Evolutionary conservation across 768 basidiomycete genomes (phyloP).

Genomic region (Termitomyces titanicus): DNA sequence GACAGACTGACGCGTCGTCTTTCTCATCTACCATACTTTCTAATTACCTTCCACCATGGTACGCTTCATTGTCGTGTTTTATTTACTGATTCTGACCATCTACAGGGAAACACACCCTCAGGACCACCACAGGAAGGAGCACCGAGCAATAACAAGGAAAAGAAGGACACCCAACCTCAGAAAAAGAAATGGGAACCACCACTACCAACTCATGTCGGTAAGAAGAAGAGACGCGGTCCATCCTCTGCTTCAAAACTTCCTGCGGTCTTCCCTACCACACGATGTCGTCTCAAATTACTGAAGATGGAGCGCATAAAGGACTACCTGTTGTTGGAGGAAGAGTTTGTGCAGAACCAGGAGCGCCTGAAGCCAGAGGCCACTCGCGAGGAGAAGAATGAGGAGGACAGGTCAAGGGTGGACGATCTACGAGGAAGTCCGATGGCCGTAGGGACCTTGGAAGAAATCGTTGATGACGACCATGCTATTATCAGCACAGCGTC

Average conservation of each 20-base stretch:
- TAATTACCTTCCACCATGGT: constrained; percentile 18
- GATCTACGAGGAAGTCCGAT: constrained; percentile 93
- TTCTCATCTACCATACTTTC: constrained; percentile 4
- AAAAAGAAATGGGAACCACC: constrained; percentile 99
- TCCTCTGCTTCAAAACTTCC: constrained; percentile 89
- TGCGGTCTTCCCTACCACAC: constrained; percentile 88
- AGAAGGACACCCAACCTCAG: constrained; percentile 51
- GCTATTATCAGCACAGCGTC: constrained; percentile 96
- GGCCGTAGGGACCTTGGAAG: constrained; percentile 98
- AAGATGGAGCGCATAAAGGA: constrained; percentile 99
- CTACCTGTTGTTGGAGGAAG: constrained; percentile 92
- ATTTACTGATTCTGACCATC: not conserved
- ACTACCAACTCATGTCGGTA: constrained; percentile 92
- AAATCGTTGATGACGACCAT: constrained; percentile 97
- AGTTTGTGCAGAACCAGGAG: constrained; percentile 92
- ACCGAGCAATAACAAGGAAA: constrained; percentile 35
- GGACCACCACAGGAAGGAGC: constrained; percentile 44
- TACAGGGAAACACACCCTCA: constrained; percentile 74
- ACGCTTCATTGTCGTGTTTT: constrained; percentile 1
- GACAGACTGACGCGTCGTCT: constrained; percentile 52
- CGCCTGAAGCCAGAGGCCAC: constrained; percentile 83
- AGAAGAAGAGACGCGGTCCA: constrained; percentile 96
- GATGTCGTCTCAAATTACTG: constrained; percentile 91
- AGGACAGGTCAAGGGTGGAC: constrained; percentile 91
- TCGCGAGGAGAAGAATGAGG: constrained; percentile 93